Evolutionary conservation across 2,329 filamentous ascomycete genomes (phyloP).

Genomic region (Alternaria triticimaculans): DNA sequence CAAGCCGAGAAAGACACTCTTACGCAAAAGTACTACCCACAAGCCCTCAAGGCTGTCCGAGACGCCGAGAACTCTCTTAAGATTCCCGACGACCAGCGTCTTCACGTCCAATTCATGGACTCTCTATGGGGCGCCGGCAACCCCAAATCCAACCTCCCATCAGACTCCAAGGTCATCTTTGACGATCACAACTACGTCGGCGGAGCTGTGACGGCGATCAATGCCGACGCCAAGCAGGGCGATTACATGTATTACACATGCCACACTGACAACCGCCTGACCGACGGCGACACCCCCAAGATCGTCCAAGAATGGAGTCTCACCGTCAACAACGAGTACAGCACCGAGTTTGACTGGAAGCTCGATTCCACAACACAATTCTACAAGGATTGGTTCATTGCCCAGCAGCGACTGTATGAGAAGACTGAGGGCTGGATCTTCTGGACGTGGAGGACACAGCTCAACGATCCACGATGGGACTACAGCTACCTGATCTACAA

Average conservation of each 20-base stretch:
- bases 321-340: slow-evolving; percentile 58
- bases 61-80: slow-evolving; percentile 56
- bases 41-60: slow-evolving; percentile 56
- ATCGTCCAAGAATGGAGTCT: slow-evolving; percentile 68
- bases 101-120: slow-evolving; percentile 65
- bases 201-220: slow-evolving; percentile 42
- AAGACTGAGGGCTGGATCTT: slow-evolving; percentile 63
- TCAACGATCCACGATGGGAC: slow-evolving; percentile 59
- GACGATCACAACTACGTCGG: slow-evolving; percentile 67
- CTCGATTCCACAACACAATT: slow-evolving; percentile 51
- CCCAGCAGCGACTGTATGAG: slow-evolving; percentile 64
- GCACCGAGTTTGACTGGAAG: slow-evolving; percentile 51
- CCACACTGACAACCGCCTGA: slow-evolving; percentile 50
- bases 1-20: slow-evolving; percentile 36
- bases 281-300: slow-evolving; percentile 50
- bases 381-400: slow-evolving; percentile 64
- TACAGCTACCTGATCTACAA: slow-evolving; percentile 44
- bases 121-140: slow-evolving; percentile 64
- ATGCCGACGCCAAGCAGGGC: slow-evolving; percentile 48
- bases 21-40: slow-evolving; percentile 54
- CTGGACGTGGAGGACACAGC: slow-evolving; percentile 65
- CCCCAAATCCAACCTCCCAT: slow-evolving; percentile 55
- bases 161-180: slow-evolving; percentile 56
- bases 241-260: slow-evolving; percentile 62
- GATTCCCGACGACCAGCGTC: slow-evolving; percentile 51